phyloP scores from a whole-genome alignment of 768 basidiomycete genomes.

The Tylopilus felleus region DNA sequence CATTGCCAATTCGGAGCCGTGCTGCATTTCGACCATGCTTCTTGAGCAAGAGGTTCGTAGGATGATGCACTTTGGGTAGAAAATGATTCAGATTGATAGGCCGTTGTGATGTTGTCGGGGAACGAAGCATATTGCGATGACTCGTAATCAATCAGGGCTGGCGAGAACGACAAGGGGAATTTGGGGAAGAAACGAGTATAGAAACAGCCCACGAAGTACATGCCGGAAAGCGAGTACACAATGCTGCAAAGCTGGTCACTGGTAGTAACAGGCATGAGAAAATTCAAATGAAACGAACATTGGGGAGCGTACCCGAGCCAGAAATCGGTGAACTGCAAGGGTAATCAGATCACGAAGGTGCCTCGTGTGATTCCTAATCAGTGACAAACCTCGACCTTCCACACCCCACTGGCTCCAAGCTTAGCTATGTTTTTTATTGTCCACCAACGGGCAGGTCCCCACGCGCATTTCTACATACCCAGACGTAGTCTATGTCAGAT shows the following conservation, averaged over 20 bases:
- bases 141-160: background rate
- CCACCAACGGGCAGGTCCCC: slow-evolving; percentile 63
- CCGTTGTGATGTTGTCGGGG: background rate
- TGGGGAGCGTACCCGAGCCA: slow-evolving; percentile 68
- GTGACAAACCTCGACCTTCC: slow-evolving; percentile 65
- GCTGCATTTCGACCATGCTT: slow-evolving; percentile 43
- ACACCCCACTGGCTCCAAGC: slow-evolving; percentile 64
- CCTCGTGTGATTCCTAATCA: too few relatives aligned
- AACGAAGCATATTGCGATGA: background rate
- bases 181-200: slow-evolving; percentile 39
- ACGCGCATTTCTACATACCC: slow-evolving; percentile 40
- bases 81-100: background rate
- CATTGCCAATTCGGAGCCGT: slow-evolving; percentile 53
- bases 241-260: slow-evolving; percentile 86
- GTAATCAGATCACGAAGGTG: slow-evolving; percentile 1
- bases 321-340: slow-evolving; percentile 74
- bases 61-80: background rate
- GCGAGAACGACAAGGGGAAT: background rate
- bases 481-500: background rate
- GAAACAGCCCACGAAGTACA: slow-evolving; percentile 73
- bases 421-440: slow-evolving; percentile 59
- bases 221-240: slow-evolving; percentile 65
- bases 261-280: slow-evolving; percentile 7
- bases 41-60: slow-evolving; percentile 37
- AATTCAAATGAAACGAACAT: background rate